phyloP scores from a whole-genome alignment of 2,329 filamentous ascomycete genomes.

The Penicillium sp. region DNA sequence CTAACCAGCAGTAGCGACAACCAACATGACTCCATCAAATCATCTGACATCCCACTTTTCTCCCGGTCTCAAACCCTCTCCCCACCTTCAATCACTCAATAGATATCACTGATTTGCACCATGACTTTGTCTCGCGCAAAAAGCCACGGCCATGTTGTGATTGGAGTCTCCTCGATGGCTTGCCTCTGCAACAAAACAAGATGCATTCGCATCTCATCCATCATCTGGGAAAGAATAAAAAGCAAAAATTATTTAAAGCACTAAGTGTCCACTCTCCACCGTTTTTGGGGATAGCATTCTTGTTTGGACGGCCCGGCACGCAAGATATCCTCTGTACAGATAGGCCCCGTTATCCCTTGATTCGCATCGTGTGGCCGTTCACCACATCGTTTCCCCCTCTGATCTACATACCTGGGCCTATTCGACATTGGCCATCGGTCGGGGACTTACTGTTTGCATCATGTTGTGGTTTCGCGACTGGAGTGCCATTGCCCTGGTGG shows the following conservation, averaged over 20 bases:
- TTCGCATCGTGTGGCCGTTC: conserved; percentile 3
- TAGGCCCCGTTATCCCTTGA: conserved; percentile 2
- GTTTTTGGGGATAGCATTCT: conserved; percentile 16
- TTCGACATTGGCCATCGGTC: background rate
- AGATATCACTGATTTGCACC: conserved; percentile 12
- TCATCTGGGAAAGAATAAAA: conserved; percentile 1
- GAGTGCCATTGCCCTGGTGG: conserved; percentile 13
- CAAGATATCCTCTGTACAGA: conserved; percentile 4
- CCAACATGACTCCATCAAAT: background rate
- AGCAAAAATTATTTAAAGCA: conserved; percentile 20
- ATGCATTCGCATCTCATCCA: conserved; percentile 3
- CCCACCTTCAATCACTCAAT: background rate
- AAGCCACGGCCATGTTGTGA: conserved; percentile 23
- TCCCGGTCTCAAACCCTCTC: background rate
- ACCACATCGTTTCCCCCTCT: background rate
- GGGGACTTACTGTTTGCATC: conserved; percentile 4
- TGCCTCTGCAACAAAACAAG: conserved; percentile 9
- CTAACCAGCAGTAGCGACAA: background rate
- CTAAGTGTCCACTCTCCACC: conserved; percentile 10
- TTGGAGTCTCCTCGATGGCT: conserved; percentile 5
- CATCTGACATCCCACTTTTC: conserved; percentile 14
- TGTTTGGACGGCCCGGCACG: conserved; percentile 5
- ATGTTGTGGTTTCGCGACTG: conserved; percentile 19
- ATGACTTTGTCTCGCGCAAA: conserved; percentile 16
- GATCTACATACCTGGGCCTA: conserved; percentile 12